Conservation (phyloP, 129 eudicot species). For the Ambrosia trifida region DNA sequence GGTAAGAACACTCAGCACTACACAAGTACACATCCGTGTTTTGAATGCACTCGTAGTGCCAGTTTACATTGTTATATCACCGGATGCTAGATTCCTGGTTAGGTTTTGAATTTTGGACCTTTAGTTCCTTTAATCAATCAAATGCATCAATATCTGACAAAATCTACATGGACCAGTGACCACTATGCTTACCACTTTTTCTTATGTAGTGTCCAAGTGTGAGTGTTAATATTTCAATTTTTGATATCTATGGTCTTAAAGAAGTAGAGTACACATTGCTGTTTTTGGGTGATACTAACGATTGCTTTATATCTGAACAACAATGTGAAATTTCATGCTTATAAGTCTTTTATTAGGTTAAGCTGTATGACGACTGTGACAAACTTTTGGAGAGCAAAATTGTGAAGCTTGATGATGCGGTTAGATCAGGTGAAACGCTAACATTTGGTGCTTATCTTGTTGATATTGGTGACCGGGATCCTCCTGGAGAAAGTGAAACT, state of each 20-base stretch:
- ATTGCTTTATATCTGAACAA: neutral
- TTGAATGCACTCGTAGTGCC: neutral
- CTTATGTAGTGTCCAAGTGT: neutral
- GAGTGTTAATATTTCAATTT: neutral
- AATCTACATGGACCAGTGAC: no score
- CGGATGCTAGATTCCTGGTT: conserved; percentile 13
- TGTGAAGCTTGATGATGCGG: conserved; percentile 62
- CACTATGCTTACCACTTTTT: neutral
- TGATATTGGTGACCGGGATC: conserved; percentile 80
- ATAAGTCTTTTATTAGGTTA: conserved; percentile 38
- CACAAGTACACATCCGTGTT: neutral
- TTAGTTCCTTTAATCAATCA: neutral
- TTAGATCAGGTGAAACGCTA: conserved; percentile 67
- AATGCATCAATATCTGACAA: conserved; percentile 2
- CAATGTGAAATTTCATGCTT: conserved; percentile 10
- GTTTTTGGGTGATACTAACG: conserved; percentile 8
- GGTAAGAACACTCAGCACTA: neutral
- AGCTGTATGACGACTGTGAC: conserved; percentile 67
- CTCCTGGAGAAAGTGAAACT: conserved; percentile 43
- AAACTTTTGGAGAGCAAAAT: conserved; percentile 60
- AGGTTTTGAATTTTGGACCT: conserved; percentile 7
- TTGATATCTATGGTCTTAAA: conserved; percentile 14
- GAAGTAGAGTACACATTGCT: conserved; percentile 5
- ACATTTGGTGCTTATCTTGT: conserved; percentile 70
- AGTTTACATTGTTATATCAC: neutral